phyloP scores from a whole-genome alignment of 768 basidiomycete species.

The Leccinum uliginosum region DNA sequence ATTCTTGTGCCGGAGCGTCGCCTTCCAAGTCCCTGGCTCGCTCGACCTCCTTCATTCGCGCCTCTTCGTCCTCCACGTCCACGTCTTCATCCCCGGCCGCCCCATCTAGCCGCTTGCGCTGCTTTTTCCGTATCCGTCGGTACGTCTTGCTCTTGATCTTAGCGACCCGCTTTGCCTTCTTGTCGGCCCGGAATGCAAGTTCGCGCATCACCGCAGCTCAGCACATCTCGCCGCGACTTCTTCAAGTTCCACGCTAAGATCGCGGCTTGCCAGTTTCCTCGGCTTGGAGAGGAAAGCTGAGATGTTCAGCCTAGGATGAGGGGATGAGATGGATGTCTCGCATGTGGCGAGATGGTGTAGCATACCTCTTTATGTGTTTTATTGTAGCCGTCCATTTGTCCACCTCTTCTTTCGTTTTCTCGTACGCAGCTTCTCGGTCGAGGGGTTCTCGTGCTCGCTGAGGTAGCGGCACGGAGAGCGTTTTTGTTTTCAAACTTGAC shows the following conservation, averaged over 20 bases:
- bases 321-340: not conserved
- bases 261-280: slow-evolving; percentile 43
- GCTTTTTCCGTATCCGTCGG: slow-evolving; percentile 76
- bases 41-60: slow-evolving; percentile 66
- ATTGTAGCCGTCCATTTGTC: slow-evolving; percentile 92
- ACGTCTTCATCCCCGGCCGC: slow-evolving; percentile 30
- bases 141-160: slow-evolving; percentile 98
- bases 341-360: not conserved
- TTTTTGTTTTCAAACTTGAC: slow-evolving; percentile 49
- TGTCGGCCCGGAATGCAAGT: slow-evolving; percentile 88
- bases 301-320: slow-evolving; percentile 65
- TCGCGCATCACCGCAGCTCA: slow-evolving; percentile 87
- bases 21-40: slow-evolving; percentile 68
- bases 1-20: slow-evolving; percentile 82
- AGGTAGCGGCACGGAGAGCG: slow-evolving; percentile 80
- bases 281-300: slow-evolving; percentile 82
- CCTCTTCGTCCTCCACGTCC: slow-evolving; percentile 43
- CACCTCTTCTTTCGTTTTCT: slow-evolving; percentile 87
- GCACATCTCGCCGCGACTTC: slow-evolving; percentile 79
- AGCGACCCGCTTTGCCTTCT: slow-evolving; percentile 81
- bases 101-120: slow-evolving; percentile 56
- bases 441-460: slow-evolving; percentile 83
- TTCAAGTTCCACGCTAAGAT: slow-evolving; percentile 61
- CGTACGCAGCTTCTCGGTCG: slow-evolving; percentile 92
- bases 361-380: slow-evolving; percentile 85